Conservation (phyloP, 2,329 filamentous ascomycete species). For the Botrytis pseudocinerea region DNA sequence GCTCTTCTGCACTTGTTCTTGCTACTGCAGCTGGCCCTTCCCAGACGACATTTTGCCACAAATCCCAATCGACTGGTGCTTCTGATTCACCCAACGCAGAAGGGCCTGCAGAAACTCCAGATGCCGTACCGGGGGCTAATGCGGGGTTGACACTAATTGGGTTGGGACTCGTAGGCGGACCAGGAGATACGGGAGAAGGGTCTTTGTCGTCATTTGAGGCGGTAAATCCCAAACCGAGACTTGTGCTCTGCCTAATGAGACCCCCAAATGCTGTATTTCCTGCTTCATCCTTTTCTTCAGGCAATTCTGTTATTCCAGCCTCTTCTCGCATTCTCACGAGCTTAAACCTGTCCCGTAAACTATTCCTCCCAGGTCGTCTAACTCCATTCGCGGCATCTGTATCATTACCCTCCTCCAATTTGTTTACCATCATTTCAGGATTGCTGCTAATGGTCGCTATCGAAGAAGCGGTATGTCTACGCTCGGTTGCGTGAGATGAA, state of each 20-base stretch:
- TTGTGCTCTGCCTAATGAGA: conserved; percentile 45
- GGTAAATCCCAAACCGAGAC: conserved; percentile 45
- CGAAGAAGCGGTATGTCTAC: conserved; percentile 78
- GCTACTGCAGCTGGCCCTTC: conserved; percentile 88
- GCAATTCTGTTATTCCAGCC: conserved; percentile 55
- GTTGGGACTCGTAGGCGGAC: conserved; percentile 46
- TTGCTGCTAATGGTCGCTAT: conserved; percentile 78
- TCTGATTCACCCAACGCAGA: conserved; percentile 64
- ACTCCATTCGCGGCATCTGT: conserved; percentile 51
- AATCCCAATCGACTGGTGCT: conserved; percentile 90
- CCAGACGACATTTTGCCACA: conserved; percentile 96
- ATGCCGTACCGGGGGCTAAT: conserved; percentile 81
- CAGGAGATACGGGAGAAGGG: conserved; percentile 46
- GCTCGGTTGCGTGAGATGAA: conserved; percentile 42
- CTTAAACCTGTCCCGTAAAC: conserved; percentile 77
- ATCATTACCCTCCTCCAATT: conserved; percentile 77
- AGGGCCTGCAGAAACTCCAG: conserved; percentile 75
- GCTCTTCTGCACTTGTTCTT: conserved; percentile 81
- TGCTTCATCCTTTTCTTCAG: conserved; percentile 47
- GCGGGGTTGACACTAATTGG: conserved; percentile 66
- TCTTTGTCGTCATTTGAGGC: conserved; percentile 37
- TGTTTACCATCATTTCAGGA: conserved; percentile 74
- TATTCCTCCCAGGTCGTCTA: conserved; percentile 56
- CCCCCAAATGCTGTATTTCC: conserved; percentile 46
- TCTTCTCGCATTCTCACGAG: conserved; percentile 74